phyloP scores from a whole-genome alignment of 805 yeast genomes.

The Hanseniaspora thailandica region DNA sequence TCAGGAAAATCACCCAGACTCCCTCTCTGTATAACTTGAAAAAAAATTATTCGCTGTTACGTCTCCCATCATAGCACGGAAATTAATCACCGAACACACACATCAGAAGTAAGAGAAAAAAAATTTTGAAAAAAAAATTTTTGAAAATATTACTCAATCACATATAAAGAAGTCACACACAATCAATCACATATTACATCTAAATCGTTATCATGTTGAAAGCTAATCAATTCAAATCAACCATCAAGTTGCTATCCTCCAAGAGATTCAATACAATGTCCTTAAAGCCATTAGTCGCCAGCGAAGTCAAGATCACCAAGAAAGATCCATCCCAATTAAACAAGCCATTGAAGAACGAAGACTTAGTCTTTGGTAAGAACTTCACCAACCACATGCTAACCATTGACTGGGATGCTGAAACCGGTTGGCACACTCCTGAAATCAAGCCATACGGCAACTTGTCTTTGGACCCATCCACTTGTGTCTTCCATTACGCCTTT shows the following conservation, averaged over 20 bases:
- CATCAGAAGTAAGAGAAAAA: too few species aligned
- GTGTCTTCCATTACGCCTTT: conserved; percentile 90
- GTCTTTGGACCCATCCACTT: conserved; percentile 70
- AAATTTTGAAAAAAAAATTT: too few species aligned
- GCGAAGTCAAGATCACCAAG: conserved; percentile 39
- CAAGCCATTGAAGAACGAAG: conserved; percentile 44
- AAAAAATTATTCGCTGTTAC: too few species aligned
- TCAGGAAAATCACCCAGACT: too few species aligned
- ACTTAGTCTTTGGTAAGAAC: conserved; percentile 57
- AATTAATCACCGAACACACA: background rate
- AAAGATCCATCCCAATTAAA: conserved; percentile 33
- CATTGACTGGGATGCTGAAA: conserved; percentile 62
- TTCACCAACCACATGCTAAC: conserved; percentile 86
- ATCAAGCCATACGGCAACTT: conserved; percentile 76
- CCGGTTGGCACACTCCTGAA: conserved; percentile 84
- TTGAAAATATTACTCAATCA: too few species aligned
- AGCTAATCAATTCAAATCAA: conserved; percentile 9
- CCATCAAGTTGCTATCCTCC: background rate
- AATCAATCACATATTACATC: background rate
- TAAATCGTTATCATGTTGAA: conserved; percentile 14
- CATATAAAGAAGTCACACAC: background rate
- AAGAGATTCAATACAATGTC: conserved; percentile 14
- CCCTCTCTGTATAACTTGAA: too few species aligned
- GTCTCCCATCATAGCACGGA: background rate
- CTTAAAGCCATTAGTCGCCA: conserved; percentile 41